These are phyloP conservation scores for Zygotorulaspora sp. DNA, from an alignment of 805 yeast species.

Conservation along the genomic window DNA sequence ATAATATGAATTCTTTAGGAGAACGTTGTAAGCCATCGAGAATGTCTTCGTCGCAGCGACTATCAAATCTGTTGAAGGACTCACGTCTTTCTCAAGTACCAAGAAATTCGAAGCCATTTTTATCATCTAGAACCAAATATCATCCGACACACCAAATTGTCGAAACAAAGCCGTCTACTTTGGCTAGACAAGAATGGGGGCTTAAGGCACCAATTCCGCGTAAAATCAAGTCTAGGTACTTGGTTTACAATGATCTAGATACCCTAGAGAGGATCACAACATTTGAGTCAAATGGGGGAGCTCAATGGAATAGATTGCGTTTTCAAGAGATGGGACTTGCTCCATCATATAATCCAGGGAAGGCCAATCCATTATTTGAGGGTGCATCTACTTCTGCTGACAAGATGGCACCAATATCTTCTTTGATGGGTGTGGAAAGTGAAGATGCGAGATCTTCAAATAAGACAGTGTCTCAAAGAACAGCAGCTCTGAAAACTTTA, in stretches of 20 bases:
- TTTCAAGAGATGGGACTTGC: slow-evolving; percentile 63
- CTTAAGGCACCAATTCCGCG: slow-evolving; percentile 65
- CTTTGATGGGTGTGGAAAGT: slow-evolving; percentile 16
- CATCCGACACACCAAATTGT: slow-evolving; percentile 70
- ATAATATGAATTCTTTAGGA: not conserved
- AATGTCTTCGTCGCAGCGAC: slow-evolving; percentile 12
- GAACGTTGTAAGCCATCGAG: too few species aligned
- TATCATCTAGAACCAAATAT: slow-evolving; percentile 18
- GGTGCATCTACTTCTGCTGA: slow-evolving; percentile 17
- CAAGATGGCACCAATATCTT: slow-evolving; percentile 21
- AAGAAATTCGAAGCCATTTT: slow-evolving; percentile 22
- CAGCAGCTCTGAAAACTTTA: slow-evolving; percentile 42
- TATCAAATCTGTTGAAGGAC: slow-evolving; percentile 27
- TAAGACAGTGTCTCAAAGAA: slow-evolving; percentile 26
- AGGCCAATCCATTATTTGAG: slow-evolving; percentile 36
- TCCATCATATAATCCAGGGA: slow-evolving; percentile 27
- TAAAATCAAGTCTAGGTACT: slow-evolving; percentile 52
- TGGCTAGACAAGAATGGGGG: slow-evolving; percentile 69
- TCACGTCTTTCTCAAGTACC: slow-evolving; percentile 38
- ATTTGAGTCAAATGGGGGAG: slow-evolving; percentile 57
- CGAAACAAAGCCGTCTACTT: slow-evolving; percentile 61
- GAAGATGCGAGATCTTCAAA: not conserved
- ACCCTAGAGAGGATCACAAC: slow-evolving; percentile 63
- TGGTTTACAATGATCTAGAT: slow-evolving; percentile 64
- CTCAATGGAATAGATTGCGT: slow-evolving; percentile 55